Evolutionary conservation across 768 basidiomycete species (phyloP), one percentile per base, ranked within the genome.

Genomic region (Leucocoprinus sp.): DNA sequence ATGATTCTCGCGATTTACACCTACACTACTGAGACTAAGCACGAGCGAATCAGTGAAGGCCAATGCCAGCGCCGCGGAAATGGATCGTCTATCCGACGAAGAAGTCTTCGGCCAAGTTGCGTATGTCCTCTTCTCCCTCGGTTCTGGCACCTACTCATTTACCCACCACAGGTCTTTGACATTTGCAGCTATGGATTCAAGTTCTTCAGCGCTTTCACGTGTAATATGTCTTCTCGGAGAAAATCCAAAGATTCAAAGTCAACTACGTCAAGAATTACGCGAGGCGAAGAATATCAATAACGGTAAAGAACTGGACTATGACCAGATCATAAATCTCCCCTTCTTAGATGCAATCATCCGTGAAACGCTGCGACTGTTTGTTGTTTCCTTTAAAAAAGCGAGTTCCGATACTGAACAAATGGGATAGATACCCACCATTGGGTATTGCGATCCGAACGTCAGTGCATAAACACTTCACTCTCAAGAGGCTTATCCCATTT

Each of bases 161-260:
- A 5, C 12, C 22, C 19, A n/a, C 8, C 1, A 23, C 28, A 70
- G 67, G 12, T 58, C 64, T 0, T 52, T 73, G 6, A 60, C 65
- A 15, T 65, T 70, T 43, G 68, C 68, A 0, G 69, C 62, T 0
- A 66, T 63, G 46, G 71, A 73, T 46, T 72, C 70, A 2, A 71
- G 69, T 0, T 67, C 70, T 0, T 60, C 54, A 2, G 63, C 66
- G 2, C 48, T 72, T 2, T 52, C 60, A 0, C 62, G 66, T 4
- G 62, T 58, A 2, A 43, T 74, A 1, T 50, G 59, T 31, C 26
- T 65, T 0, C 60, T 72, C 0, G 52, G 68, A 0, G 40, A 55
- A 9, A 61, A 67, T 42, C 60, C 59, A 2, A 62, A 68, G 2
- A 61, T 57, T 14, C 73, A 75, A 53, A 55, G 56, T 1, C 65